phyloP scores from a whole-genome alignment of 2,329 filamentous ascomycete species.

The Fusarium camptoceras region DNA sequence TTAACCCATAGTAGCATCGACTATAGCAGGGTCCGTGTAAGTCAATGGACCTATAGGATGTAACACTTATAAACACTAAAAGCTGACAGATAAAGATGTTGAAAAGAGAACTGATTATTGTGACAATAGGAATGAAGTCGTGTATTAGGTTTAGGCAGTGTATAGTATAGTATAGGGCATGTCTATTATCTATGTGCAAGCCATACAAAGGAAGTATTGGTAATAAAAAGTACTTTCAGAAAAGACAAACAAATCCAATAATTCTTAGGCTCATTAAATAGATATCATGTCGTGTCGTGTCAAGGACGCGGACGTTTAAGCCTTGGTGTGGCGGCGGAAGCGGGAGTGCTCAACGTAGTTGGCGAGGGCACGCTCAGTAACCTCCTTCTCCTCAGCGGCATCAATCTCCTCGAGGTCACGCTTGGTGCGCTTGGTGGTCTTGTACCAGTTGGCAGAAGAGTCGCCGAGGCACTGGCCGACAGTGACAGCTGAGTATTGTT shows the following conservation, averaged over 20 bases:
- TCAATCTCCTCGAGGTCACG: constrained; percentile 20
- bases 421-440: constrained; percentile 32
- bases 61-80: constrained; percentile 4
- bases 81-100: not conserved
- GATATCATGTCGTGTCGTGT: not conserved
- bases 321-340: constrained; percentile 19
- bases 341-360: constrained; percentile 29
- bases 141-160: constrained; percentile 1
- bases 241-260: constrained; percentile 14
- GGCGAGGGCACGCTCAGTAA: constrained; percentile 20
- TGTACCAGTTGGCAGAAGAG: constrained; percentile 28
- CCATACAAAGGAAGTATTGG: constrained; percentile 14
- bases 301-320: constrained; percentile 2
- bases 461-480: constrained; percentile 45
- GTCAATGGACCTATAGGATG: constrained; percentile 9
- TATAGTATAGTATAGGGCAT: constrained; percentile 1
- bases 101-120: not conserved
- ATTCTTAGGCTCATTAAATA: constrained; percentile 18
- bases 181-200: constrained; percentile 26
- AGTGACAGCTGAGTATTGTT: constrained; percentile 45
- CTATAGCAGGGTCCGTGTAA: not conserved
- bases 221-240: constrained; percentile 10
- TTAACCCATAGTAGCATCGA: not conserved
- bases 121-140: not conserved
- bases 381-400: constrained; percentile 5